Evolutionary conservation across 306 rosid species (phyloP).

Genomic region (Acacia melanoxylon): DNA sequence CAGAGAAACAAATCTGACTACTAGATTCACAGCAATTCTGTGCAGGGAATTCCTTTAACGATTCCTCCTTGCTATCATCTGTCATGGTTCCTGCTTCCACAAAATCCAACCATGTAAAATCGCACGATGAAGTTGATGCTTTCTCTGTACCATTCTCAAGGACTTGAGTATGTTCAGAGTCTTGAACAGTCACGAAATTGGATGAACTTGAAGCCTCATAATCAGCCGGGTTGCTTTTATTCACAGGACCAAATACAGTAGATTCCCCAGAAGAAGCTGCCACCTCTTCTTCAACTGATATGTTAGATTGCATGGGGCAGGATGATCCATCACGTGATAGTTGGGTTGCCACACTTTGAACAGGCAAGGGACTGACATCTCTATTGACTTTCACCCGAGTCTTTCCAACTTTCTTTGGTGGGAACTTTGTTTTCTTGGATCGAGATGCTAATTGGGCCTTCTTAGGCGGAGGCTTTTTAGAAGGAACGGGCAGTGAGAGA

Average conservation of each 20-base stretch:
- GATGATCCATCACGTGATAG: constrained; percentile 47
- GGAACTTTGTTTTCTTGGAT: constrained; percentile 67
- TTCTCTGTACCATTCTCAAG: constrained; percentile 52
- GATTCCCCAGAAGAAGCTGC: constrained; percentile 41
- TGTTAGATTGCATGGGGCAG: constrained; percentile 38
- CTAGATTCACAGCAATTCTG: constrained; percentile 48
- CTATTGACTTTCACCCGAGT: constrained; percentile 52
- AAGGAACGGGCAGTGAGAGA: constrained; percentile 91
- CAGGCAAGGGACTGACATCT: constrained; percentile 41
- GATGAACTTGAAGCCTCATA: constrained; percentile 42
- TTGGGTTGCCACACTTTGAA: constrained; percentile 44
- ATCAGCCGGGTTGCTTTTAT: constrained; percentile 30
- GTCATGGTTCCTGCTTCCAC: constrained; percentile 49
- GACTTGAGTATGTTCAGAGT: constrained; percentile 41
- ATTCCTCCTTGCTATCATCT: constrained; percentile 39
- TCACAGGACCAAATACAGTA: constrained; percentile 37
- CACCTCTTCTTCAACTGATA: constrained; percentile 34
- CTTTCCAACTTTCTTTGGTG: constrained; percentile 69
- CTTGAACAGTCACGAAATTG: constrained; percentile 46
- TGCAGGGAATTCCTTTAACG: constrained; percentile 34
- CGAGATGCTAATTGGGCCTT: constrained; percentile 56
- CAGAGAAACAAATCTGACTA: constrained; percentile 31
- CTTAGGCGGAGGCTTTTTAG: constrained; percentile 66
- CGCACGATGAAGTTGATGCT: constrained; percentile 38
- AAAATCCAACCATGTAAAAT: constrained; percentile 79